Percentiles rank a stretch among this genome's conserved stretches.
Evolutionary conservation across 2,329 filamentous ascomycete genomes (phyloP).

Genomic region (Xylariaceae sp.): DNA sequence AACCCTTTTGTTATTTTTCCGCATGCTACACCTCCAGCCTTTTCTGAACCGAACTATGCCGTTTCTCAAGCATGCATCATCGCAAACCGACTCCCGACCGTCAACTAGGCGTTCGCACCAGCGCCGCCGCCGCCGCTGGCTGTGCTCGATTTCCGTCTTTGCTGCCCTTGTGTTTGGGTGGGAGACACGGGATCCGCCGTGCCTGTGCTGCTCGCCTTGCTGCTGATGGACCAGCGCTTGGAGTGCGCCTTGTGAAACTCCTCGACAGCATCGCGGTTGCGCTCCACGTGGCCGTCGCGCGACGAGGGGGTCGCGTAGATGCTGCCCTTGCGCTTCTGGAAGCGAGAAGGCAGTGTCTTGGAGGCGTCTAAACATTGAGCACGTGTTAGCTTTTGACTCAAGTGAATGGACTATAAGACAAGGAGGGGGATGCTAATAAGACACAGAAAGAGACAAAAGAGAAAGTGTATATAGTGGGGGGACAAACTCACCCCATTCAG

Average conservation of each 20-base stretch:
- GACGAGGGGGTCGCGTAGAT: constrained; percentile 70
- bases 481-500: constrained; percentile 56
- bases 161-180: constrained; percentile 13
- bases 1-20: no score
- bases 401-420: no score
- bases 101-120: constrained; percentile 1
- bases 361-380: constrained; percentile 55
- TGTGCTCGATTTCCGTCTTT: constrained; percentile 23
- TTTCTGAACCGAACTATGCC: no score
- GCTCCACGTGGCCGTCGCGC: constrained; percentile 68
- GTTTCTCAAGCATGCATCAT: neutral
- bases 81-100: neutral
- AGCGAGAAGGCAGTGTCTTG: constrained; percentile 70
- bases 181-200: constrained; percentile 16
- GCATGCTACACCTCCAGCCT: no score
- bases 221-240: constrained; percentile 46
- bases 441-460: neutral
- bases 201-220: constrained; percentile 16
- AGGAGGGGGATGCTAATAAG: no score
- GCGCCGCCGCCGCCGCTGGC: constrained; percentile 6
- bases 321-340: constrained; percentile 73
- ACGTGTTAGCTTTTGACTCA: constrained; percentile 6
- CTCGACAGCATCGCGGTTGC: constrained; percentile 57
- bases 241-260: constrained; percentile 66
- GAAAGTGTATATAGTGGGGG: neutral